These are phyloP conservation scores for Teratosphaeria destructans DNA, from an alignment of 2,329 filamentous ascomycete species.

Conservation along the genomic window DNA sequence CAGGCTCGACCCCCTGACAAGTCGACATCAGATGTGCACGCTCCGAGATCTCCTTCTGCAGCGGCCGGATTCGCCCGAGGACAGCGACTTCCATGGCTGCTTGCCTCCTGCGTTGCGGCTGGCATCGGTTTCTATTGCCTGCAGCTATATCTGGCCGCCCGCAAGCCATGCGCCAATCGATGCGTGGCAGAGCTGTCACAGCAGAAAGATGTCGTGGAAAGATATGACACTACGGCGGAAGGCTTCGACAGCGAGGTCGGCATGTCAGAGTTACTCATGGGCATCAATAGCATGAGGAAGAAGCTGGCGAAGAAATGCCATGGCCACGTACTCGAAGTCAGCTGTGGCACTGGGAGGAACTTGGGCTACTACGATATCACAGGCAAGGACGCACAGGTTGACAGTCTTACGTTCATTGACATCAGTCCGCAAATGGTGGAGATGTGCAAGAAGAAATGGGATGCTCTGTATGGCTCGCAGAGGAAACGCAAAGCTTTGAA, in stretches of 20 bases:
- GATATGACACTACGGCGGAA: slow-evolving; percentile 36
- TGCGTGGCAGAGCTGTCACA: slow-evolving; percentile 13
- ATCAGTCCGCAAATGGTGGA: slow-evolving; percentile 39
- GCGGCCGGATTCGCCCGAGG: neutral
- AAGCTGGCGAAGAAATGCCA: slow-evolving; percentile 30
- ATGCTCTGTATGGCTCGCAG: slow-evolving; percentile 25
- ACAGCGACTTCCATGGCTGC: slow-evolving; percentile 8
- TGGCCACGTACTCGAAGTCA: slow-evolving; percentile 40
- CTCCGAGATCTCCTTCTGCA: neutral
- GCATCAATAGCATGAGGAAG: slow-evolving; percentile 31
- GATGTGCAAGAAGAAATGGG: slow-evolving; percentile 39
- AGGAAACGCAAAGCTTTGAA: slow-evolving; percentile 10
- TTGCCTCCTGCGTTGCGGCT: slow-evolving; percentile 25
- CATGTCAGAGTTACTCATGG: slow-evolving; percentile 32
- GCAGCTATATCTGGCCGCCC: slow-evolving; percentile 27
- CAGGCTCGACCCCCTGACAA: neutral
- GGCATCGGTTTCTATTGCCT: slow-evolving; percentile 31
- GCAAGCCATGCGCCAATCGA: slow-evolving; percentile 14
- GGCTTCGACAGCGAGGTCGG: slow-evolving; percentile 39
- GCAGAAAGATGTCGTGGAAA: slow-evolving; percentile 32
- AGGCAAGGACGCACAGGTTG: slow-evolving; percentile 15
- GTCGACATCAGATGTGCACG: neutral
- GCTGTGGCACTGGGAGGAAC: slow-evolving; percentile 41
- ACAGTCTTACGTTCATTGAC: slow-evolving; percentile 39
- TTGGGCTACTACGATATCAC: slow-evolving; percentile 32